These are phyloP conservation scores for Lippia alba DNA, from an alignment of 305 asterid genomes.

Conservation along the genomic window DNA sequence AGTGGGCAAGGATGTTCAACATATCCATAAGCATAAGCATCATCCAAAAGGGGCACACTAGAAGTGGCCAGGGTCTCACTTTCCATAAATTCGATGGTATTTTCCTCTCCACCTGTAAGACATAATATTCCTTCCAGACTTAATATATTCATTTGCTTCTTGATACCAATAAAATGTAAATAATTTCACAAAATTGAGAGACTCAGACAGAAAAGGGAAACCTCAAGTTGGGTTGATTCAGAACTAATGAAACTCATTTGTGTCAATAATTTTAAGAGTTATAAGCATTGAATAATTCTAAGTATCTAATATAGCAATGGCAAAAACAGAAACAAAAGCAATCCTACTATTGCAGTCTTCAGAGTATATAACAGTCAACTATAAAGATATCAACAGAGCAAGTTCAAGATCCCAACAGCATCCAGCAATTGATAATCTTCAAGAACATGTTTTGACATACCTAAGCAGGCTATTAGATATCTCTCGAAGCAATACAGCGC, in stretches of 20 bases:
- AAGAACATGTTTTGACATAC: slow-evolving; percentile 49
- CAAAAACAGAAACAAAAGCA: too few species aligned
- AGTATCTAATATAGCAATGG: neutral
- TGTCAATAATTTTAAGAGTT: neutral
- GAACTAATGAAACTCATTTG: neutral
- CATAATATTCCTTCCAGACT: slow-evolving; percentile 29
- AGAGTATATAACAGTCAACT: neutral
- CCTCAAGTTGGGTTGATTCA: slow-evolving; percentile 6
- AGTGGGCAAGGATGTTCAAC: slow-evolving; percentile 95
- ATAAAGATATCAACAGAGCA: neutral
- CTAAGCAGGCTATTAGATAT: slow-evolving; percentile 97
- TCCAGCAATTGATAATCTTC: slow-evolving; percentile 29
- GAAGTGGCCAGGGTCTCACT: slow-evolving; percentile 63
- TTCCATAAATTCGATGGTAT: slow-evolving; percentile 88
- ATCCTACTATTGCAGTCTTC: neutral
- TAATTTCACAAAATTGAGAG: neutral
- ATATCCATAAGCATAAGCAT: slow-evolving; percentile 87
- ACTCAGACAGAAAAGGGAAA: neutral
- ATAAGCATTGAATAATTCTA: neutral
- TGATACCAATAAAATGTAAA: slow-evolving; percentile 2
- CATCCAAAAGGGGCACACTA: slow-evolving; percentile 82
- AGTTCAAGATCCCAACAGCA: neutral
- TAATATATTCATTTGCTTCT: slow-evolving; percentile 1
- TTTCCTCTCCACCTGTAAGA: slow-evolving; percentile 86
- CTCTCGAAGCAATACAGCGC: slow-evolving; percentile 98